phyloP scores from a whole-genome alignment of 2,329 filamentous ascomycete genomes.

The Sodiomyces alkalinus region DNA sequence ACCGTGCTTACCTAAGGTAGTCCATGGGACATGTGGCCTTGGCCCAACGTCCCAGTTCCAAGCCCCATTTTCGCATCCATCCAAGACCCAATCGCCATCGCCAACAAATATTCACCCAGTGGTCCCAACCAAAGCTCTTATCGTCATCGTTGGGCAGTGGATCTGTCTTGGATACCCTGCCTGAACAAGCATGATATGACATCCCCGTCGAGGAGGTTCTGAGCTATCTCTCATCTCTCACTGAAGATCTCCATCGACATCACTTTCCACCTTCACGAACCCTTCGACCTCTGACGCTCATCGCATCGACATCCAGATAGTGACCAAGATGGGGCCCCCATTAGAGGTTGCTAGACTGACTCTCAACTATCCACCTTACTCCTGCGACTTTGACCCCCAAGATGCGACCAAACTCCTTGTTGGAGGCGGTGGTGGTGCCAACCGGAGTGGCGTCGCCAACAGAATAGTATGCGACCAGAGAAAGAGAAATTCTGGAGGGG shows the following conservation, averaged over 20 bases:
- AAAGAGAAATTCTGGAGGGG: not conserved
- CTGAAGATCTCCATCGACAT: slow-evolving; percentile 1
- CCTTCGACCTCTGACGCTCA: not conserved
- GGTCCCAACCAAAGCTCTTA: too few species aligned
- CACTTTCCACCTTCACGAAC: not conserved
- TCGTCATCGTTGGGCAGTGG: too few species aligned
- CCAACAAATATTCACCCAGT: too few species aligned
- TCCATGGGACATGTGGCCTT: too few species aligned
- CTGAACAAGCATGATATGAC: too few species aligned
- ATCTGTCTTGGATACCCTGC: too few species aligned
- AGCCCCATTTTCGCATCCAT: too few species aligned
- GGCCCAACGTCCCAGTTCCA: too few species aligned
- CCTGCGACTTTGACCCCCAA: slow-evolving; percentile 74
- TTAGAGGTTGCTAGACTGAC: slow-evolving; percentile 44
- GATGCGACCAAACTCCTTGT: slow-evolving; percentile 65
- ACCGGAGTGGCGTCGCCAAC: slow-evolving; percentile 69
- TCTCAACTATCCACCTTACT: slow-evolving; percentile 72
- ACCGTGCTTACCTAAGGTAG: too few species aligned
- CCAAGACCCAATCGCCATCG: too few species aligned
- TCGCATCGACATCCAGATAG: not conserved
- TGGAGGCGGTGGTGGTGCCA: slow-evolving; percentile 74
- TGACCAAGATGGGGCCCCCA: slow-evolving; percentile 18
- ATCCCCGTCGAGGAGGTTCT: too few species aligned
- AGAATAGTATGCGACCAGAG: slow-evolving; percentile 51
- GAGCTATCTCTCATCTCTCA: too few species aligned